Evolutionary conservation across 2,329 filamentous ascomycete genomes (phyloP), one percentile per base, ranked within the genome.

Genomic region (Claviceps capensis): DNA sequence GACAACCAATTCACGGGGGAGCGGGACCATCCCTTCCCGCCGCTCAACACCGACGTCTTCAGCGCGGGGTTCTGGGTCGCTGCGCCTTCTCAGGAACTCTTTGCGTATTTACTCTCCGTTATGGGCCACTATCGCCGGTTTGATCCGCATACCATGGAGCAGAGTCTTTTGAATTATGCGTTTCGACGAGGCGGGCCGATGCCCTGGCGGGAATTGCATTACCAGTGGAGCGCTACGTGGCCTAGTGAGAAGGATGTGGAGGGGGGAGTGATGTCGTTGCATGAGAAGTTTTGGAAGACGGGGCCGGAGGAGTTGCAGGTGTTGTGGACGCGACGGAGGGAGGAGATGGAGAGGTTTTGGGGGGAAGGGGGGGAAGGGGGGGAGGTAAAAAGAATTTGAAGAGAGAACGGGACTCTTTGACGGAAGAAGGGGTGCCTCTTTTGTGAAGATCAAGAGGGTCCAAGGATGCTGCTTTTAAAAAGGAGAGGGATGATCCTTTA

Each of bases 81-180:
- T 2, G 61, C 64, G 5, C 71, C 71, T 0, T 68, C 67, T 13
- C 52, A 53, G 1, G 60, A 67, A 47, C 53, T 73, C 4, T 72
- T 65, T 55, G 55, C 64, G 2, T 67, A 71, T 53, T 65, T 71
- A 23, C 55, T 67, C 48, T 61, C 59, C n/a, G 59, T 72, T 26
- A 63, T 68, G 52, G 52, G 55, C 14, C 59, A 65, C 30, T 61
- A 60, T n/a, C 59, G 61, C 26, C 62, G 65, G 14, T 72, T 72
- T 55, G 61, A 69, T 43, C 62, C 67, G 0, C 59, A 60, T 19
- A 65, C 63, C 16, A 67, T 67, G 55, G 70, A 72, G 54, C 71
- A 73, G 56, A 67, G 66, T 53, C 57, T 74, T 26, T 59, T 72
- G 17, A 72, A 72, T 56, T 72, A 73, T 55, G 71, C 67, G 2